Evolutionary conservation across 1,284 basidiomycete species (phyloP).

Genomic region (Grifola frondosa): DNA sequence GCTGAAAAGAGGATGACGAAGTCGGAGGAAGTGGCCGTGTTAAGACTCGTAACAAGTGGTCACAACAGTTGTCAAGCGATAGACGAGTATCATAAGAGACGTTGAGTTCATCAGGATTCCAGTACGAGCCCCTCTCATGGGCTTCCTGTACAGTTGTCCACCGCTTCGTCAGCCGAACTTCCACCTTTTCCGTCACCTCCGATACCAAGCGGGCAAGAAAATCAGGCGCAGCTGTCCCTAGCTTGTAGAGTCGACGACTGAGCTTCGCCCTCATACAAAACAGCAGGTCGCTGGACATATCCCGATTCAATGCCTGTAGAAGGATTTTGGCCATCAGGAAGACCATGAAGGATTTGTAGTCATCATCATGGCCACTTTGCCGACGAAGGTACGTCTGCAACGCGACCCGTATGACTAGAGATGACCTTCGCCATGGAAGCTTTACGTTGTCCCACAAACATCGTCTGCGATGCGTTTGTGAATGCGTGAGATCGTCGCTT

Average conservation of each 20-base stretch:
- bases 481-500: constrained; percentile 31
- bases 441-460: too few relatives aligned
- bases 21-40: too few relatives aligned
- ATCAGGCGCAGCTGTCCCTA: constrained; percentile 24
- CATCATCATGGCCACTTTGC: constrained; percentile 14
- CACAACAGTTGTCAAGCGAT: neutral
- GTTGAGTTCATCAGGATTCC: neutral
- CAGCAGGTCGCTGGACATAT: constrained; percentile 18
- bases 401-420: constrained; percentile 46
- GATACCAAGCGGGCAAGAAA: constrained; percentile 21
- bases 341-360: constrained; percentile 49
- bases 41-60: neutral
- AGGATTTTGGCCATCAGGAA: constrained; percentile 35
- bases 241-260: constrained; percentile 37
- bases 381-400: constrained; percentile 42
- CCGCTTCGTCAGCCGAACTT: constrained; percentile 24
- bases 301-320: neutral
- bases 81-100: neutral
- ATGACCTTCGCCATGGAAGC: constrained; percentile 51
- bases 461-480: constrained; percentile 46
- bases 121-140: constrained; percentile 10
- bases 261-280: constrained; percentile 35
- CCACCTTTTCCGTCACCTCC: constrained; percentile 10
- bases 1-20: neutral
- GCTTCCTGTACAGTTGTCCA: constrained; percentile 32